Evolutionary conservation across 768 basidiomycete species (phyloP).

Genomic region (Leccinum variicolor): DNA sequence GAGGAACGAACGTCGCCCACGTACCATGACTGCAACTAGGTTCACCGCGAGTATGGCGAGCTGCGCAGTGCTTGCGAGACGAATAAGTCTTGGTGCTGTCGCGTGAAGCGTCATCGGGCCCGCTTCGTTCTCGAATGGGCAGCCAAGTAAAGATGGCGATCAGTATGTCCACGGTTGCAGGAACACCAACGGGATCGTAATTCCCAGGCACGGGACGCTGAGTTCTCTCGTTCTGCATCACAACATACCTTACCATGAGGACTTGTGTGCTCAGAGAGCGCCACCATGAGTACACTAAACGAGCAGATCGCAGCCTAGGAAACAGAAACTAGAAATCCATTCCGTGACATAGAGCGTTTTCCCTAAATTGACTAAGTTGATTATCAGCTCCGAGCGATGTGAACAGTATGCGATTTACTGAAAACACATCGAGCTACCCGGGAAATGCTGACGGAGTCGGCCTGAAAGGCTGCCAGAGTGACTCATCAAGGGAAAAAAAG

Average conservation of each 20-base stretch:
- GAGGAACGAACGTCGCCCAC: too few relatives aligned
- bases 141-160: not conserved
- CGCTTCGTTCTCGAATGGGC: not conserved
- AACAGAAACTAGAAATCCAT: not conserved
- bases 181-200: not conserved
- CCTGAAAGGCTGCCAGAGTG: too few relatives aligned
- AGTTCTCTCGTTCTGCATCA: not conserved
- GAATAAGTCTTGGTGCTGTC: not conserved
- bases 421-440: too few relatives aligned
- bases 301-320: not conserved
- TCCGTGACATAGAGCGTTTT: not conserved
- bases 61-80: too few relatives aligned
- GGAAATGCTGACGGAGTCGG: too few relatives aligned
- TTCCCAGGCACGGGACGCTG: not conserved
- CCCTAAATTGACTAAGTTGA: too few relatives aligned
- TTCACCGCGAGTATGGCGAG: too few relatives aligned
- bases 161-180: not conserved
- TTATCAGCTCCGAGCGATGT: too few relatives aligned
- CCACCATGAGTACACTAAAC: not conserved
- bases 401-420: too few relatives aligned
- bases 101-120: not conserved
- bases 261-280: not conserved
- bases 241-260: not conserved
- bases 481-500: too few relatives aligned
- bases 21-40: too few relatives aligned